Conservation (phyloP, 1,284 basidiomycete species). For the Ceratobasidium sp. region DNA sequence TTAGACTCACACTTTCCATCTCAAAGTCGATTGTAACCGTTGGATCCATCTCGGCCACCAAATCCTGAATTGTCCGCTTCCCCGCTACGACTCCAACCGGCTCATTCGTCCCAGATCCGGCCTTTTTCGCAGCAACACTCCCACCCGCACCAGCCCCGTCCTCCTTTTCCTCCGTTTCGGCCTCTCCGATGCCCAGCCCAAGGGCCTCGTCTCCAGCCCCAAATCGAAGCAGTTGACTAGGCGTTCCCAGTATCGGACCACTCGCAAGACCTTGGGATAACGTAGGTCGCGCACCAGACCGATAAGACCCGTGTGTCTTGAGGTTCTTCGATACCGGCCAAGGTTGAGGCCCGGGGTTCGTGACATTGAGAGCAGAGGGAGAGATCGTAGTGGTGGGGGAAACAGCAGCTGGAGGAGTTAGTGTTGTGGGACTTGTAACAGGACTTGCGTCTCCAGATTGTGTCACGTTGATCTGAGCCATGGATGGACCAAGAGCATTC, state of each 20-base stretch:
- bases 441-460: conserved; percentile 12
- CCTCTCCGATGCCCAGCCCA: conserved; percentile 34
- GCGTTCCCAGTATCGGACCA: conserved; percentile 34
- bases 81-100: conserved; percentile 17
- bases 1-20: conserved; percentile 81
- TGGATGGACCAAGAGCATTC: not conserved
- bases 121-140: conserved; percentile 28
- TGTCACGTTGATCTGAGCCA: conserved; percentile 33
- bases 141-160: conserved; percentile 24
- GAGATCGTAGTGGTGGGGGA: conserved; percentile 10
- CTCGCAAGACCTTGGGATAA: conserved; percentile 42
- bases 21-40: conserved; percentile 88
- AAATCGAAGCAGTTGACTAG: conserved; percentile 26
- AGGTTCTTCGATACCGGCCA: conserved; percentile 41
- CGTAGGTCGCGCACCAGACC: conserved; percentile 42
- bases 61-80: conserved; percentile 68
- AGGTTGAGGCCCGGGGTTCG: conserved; percentile 41
- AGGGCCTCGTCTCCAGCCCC: conserved; percentile 37
- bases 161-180: conserved; percentile 36
- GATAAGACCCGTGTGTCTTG: conserved; percentile 31
- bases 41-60: conserved; percentile 90
- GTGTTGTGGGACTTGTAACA: conserved; percentile 3
- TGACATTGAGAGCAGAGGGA: conserved; percentile 26
- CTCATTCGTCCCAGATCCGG: not conserved
- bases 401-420: not conserved